Evolutionary conservation across 208 protist genomes (phyloP).

Genomic region (Trypanosoma avium): DNA sequence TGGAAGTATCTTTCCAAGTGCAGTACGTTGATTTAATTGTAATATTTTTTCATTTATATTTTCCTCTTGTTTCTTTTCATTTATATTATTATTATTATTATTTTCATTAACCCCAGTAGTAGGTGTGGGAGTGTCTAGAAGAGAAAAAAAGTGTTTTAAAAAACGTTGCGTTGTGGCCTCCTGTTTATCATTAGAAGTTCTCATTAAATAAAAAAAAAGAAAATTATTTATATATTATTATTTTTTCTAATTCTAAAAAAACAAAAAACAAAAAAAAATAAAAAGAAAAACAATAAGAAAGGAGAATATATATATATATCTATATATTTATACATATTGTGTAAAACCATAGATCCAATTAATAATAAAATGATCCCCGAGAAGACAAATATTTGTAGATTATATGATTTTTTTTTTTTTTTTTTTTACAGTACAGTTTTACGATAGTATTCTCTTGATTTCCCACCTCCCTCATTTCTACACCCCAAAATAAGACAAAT

Average conservation of each 20-base stretch:
- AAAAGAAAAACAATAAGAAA: not conserved
- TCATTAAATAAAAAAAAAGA: not conserved
- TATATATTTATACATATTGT: not conserved
- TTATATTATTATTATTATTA: not conserved
- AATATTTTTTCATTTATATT: not conserved
- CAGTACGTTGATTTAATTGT: conserved; percentile 11
- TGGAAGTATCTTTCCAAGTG: conserved; percentile 14
- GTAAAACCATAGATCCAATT: no score
- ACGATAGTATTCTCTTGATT: no score
- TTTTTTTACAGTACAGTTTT: no score
- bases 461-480: no score
- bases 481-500: no score
- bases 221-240: not conserved
- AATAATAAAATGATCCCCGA: no score
- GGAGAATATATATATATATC: not conserved
- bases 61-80: not conserved
- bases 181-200: not conserved
- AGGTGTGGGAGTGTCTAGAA: conserved; percentile 9
- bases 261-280: not conserved
- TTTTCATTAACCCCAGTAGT: not conserved
- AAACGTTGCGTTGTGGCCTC: conserved; percentile 13
- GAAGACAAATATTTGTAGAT: no score
- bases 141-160: conserved; percentile 24
- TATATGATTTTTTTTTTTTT: no score
- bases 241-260: not conserved